phyloP scores from a whole-genome alignment of 768 basidiomycete species.

The Lactifluus subvellereus region DNA sequence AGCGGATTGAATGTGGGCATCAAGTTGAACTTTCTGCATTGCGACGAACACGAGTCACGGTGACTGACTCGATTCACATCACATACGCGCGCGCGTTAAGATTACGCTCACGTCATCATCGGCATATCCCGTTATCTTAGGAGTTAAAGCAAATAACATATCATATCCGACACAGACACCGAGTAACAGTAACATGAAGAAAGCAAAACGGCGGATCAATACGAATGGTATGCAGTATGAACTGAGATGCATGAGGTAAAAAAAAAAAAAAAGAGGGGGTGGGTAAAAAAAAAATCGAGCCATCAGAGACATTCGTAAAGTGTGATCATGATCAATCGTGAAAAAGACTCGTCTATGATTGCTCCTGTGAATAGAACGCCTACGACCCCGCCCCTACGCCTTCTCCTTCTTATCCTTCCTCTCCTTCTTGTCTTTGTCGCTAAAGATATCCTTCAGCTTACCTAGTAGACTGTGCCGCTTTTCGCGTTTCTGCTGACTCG shows the following conservation, averaged over 20 bases:
- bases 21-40: neutral
- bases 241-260: neutral
- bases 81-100: no score
- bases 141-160: no score
- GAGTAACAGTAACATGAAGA: neutral
- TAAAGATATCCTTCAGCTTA: constrained; percentile 24
- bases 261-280: neutral
- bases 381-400: constrained; percentile 6
- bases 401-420: constrained; percentile 18
- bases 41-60: no score
- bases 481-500: constrained; percentile 21
- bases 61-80: no score
- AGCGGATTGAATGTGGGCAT: neutral
- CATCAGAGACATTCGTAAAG: neutral
- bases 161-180: neutral
- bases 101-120: no score
- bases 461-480: constrained; percentile 23
- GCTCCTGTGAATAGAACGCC: neutral
- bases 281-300: neutral
- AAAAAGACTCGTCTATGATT: constrained; percentile 3
- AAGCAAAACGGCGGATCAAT: neutral
- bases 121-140: no score
- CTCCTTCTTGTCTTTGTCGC: constrained; percentile 19
- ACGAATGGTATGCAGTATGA: neutral
- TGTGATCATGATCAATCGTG: constrained; percentile 6